Base-by-base conservation (phyloP, 202 grass and related monocot genomes). In the Bolboschoenoplectus hybrid region DNA sequence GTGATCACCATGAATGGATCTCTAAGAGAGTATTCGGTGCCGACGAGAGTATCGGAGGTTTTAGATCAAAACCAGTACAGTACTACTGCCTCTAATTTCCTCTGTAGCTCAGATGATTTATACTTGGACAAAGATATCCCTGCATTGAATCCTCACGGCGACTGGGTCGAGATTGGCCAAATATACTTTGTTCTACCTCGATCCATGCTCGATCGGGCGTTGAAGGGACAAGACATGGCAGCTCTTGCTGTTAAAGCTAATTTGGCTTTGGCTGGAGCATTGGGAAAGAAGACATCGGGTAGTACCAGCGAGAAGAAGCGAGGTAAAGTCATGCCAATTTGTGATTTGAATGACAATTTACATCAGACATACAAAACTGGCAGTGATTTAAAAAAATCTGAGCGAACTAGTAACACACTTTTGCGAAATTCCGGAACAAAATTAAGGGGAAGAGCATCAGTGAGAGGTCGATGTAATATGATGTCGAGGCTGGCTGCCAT, bases 81-180 rank as follows among this genome's bases (percentile, higher is more conserved):
- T 26, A 26, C 26, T 26, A 26, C 76, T 9, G 32, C 39, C 9
- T n/a, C 74, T 44, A 26, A 26, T 26, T 93, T 97, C 72, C 20
- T 97, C 7, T 97, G 89, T 88, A 85, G 85, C 82, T 79, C 89
- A 26, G 91, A 96, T 87, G 94, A 93, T 86, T 90, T 93, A 43
- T 5, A 67, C 26, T 63, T 78, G 86, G 89, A 91, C 68, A 62
- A n/a, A 8, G 55, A 74, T 2, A 43, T 71, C n/a, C 63, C 60
- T 75, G 91, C 87, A 5, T 19, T 95, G 69, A 67, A 40, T 7
- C 63, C 63, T 17, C 20, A 64, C 3, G 87, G 58, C 3, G 87
- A 88, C 7, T 74, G n/a, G 74, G 85, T 92, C 7, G 82, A 52
- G 35, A 46, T 74, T 2, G 87, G 86, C 3, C 81, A 82, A 75